Conservation (phyloP, 2,329 filamentous ascomycete species). For the Neofusicoccum laricinum region DNA sequence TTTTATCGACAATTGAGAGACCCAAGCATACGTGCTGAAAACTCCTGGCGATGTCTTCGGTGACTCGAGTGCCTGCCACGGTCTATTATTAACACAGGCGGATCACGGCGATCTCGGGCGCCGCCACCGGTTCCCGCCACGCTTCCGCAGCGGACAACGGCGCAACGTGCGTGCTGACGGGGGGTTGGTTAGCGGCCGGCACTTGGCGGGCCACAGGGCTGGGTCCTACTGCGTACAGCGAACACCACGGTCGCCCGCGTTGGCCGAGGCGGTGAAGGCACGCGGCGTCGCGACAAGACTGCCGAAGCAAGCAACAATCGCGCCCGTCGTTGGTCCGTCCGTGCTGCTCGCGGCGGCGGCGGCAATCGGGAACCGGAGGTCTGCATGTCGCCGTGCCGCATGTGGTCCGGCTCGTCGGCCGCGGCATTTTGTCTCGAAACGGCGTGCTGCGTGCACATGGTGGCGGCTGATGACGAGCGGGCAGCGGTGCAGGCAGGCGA, state of each 20-base stretch:
- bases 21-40: constrained; percentile 10
- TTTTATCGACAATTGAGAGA: constrained; percentile 10
- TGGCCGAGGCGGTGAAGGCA: not conserved
- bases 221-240: not conserved
- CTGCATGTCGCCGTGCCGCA: not conserved
- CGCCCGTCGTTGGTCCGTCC: not conserved
- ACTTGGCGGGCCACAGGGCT: not conserved
- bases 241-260: too few relatives aligned
- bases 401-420: not conserved
- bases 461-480: not conserved
- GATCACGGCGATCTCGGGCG: constrained; percentile 7
- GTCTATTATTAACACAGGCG: not conserved
- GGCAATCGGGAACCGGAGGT: not conserved
- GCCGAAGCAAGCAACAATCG: not conserved
- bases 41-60: not conserved
- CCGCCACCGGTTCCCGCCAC: constrained; percentile 11
- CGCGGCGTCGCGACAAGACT: not conserved
- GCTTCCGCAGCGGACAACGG: constrained; percentile 8
- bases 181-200: constrained; percentile 14
- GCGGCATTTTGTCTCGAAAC: not conserved
- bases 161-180: not conserved
- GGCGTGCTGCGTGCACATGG: not conserved
- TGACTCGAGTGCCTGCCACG: not conserved
- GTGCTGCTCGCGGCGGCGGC: not conserved
- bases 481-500: not conserved